These are phyloP conservation scores for Pythium phragmitis DNA, from an alignment of 352 stramenopile species.

Conservation along the genomic window DNA sequence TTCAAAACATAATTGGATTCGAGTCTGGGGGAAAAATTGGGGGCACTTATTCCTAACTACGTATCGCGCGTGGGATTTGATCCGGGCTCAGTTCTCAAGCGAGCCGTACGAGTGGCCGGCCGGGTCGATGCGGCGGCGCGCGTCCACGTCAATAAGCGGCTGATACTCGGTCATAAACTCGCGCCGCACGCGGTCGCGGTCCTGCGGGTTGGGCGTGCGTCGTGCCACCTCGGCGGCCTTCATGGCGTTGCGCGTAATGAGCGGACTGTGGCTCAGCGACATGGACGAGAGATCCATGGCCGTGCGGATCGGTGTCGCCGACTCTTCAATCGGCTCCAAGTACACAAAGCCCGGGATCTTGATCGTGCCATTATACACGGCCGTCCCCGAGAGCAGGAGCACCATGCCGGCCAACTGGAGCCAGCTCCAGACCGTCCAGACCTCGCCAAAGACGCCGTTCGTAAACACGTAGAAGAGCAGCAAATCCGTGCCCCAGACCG, in stretches of 20 bases:
- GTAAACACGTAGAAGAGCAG: slow-evolving; percentile 96
- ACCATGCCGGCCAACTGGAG: slow-evolving; percentile 94
- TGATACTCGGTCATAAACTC: slow-evolving; percentile 90
- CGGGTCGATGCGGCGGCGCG: slow-evolving; percentile 64
- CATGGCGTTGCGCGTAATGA: slow-evolving; percentile 83
- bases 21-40: too few relatives aligned
- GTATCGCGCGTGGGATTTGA: background rate
- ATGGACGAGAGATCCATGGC: slow-evolving; percentile 50
- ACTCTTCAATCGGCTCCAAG: slow-evolving; percentile 65
- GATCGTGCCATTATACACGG: slow-evolving; percentile 95
- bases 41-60: background rate
- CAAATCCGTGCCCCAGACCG: slow-evolving; percentile 94
- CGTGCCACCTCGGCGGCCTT: slow-evolving; percentile 81
- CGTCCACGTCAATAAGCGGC: slow-evolving; percentile 55
- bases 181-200: slow-evolving; percentile 77
- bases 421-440: slow-evolving; percentile 94
- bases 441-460: slow-evolving; percentile 89
- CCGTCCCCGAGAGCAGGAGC: slow-evolving; percentile 93
- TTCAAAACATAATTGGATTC: slow-evolving; percentile 1
- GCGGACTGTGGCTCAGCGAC: slow-evolving; percentile 62
- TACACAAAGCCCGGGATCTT: slow-evolving; percentile 79
- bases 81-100: slow-evolving; percentile 49
- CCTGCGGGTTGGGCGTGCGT: slow-evolving; percentile 73
- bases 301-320: slow-evolving; percentile 68
- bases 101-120: slow-evolving; percentile 80